phyloP scores from a whole-genome alignment of 129 eudicot species.

The Glebionis coronaria region DNA sequence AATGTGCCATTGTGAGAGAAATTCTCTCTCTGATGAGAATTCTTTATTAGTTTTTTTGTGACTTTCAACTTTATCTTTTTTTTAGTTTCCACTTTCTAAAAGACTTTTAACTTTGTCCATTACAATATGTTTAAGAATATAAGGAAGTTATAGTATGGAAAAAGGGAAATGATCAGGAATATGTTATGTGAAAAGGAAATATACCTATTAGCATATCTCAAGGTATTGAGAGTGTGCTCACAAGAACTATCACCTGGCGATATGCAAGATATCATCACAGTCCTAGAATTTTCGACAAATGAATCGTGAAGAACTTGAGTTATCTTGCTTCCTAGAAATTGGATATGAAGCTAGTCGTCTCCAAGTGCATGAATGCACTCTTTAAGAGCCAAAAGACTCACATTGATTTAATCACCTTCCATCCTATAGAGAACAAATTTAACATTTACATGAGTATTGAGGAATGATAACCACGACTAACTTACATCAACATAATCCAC shows the following conservation, averaged over 20 bases:
- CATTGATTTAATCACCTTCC: constrained; percentile 96
- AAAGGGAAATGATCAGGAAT: background rate
- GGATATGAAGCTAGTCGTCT: constrained; percentile 93
- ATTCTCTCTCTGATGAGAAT: constrained; percentile 52
- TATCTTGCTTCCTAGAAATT: constrained; percentile 93
- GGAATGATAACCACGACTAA: background rate
- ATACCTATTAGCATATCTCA: constrained; percentile 91
- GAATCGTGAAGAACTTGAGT: constrained; percentile 97
- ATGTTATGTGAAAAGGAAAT: too few relatives aligned
- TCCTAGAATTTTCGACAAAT: constrained; percentile 85
- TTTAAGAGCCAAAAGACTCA: constrained; percentile 88
- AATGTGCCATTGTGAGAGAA: constrained; percentile 35
- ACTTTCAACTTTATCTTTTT: constrained; percentile 61
- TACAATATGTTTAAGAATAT: background rate
- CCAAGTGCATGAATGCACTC: constrained; percentile 98
- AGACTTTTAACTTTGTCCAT: too few relatives aligned
- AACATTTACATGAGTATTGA: background rate
- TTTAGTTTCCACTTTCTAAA: constrained; percentile 69
- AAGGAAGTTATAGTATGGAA: background rate
- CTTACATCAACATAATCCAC: constrained; percentile 5
- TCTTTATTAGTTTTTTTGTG: constrained; percentile 55
- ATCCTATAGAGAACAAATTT: constrained; percentile 50
- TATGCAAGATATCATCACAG: constrained; percentile 95
- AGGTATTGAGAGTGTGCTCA: too few relatives aligned
- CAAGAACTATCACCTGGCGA: constrained; percentile 91